Base-by-base conservation (phyloP, 2,329 filamentous ascomycete species). In the Monosporascus sp. region DNA sequence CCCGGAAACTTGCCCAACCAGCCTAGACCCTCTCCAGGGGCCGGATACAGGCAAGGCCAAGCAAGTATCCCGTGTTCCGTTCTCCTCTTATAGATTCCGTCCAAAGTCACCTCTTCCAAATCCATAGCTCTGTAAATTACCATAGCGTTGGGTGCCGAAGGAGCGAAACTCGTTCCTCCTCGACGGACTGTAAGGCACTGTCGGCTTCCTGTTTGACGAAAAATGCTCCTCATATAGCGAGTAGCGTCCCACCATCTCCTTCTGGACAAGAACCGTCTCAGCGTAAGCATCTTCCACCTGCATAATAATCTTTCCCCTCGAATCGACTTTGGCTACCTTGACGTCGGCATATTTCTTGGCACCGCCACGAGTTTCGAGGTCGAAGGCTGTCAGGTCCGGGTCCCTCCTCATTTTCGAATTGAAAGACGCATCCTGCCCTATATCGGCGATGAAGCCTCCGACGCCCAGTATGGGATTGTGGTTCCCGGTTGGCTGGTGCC, bases 281-380 rank as follows among this genome's bases (percentile, higher is more conserved):
- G 56, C 9, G 19, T 65, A 55, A 0, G 74, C 67, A 48, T 77
- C 75, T 17, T 63, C 63, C n/a, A 81, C 65, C 19, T 65, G 64
- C 41, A 84, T 55, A 7, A 73, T 59, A 14, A 85, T 66, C 58
- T 69, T 77, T 54, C 82, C 82, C 48, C 68, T 71, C 2, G 80
- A 74, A 63, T 80, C 75, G 49, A 81, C 63, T 55, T 65, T 70
- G 37, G 77, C 78, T 8, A 66, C 68, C 22, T 65, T 57, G 3
- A 78, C 69, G 52, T 76, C 72, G 40, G 81, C 72, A 63, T 76
- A 82, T 7, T 78, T 59, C 72, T 85, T 85, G 56, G 74, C 69
- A 37, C 82, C 82, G 53, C 82, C 82, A 31, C 60, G 60, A 3
- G 75, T 70, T 8, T 67, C 67, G 4, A 77, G 75, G 55, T 84